phyloP scores from a whole-genome alignment of 495 filamentous ascomycete genomes.

The Neurospora tetraspora region DNA sequence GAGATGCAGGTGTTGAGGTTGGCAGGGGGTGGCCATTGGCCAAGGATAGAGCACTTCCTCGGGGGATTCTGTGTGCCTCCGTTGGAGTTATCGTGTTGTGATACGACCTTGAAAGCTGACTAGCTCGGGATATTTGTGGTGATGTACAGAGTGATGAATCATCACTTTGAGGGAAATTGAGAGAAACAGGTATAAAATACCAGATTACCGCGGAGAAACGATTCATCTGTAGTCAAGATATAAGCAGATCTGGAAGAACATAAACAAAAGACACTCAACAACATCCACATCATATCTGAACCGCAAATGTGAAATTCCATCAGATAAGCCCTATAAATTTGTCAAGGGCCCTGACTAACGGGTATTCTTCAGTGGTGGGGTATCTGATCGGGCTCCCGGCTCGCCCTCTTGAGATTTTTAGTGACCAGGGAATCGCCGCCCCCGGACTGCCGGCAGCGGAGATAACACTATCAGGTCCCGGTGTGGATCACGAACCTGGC shows the following conservation, averaged over 20 bases:
- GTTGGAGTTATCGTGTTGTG: neutral
- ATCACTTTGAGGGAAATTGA: neutral
- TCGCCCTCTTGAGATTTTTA: neutral
- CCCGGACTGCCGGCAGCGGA: neutral
- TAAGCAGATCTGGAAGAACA: neutral
- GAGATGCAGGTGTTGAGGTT: neutral
- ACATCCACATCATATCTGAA: neutral
- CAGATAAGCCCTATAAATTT: neutral
- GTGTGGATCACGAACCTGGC: neutral
- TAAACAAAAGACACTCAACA: neutral
- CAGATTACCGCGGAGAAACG: neutral
- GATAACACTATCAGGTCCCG: neutral
- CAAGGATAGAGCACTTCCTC: neutral
- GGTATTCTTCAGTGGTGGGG: neutral
- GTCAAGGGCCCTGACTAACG: neutral
- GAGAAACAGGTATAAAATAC: neutral
- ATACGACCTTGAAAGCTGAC: neutral
- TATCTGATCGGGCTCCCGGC: neutral
- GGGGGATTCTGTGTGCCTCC: neutral
- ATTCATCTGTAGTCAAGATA: neutral
- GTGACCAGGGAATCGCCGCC: neutral
- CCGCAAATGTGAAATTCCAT: neutral
- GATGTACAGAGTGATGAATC: neutral
- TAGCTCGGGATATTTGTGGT: neutral
- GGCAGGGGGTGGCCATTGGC: neutral